phyloP scores from a whole-genome alignment of 768 basidiomycete species.

The Mycena amicta region DNA sequence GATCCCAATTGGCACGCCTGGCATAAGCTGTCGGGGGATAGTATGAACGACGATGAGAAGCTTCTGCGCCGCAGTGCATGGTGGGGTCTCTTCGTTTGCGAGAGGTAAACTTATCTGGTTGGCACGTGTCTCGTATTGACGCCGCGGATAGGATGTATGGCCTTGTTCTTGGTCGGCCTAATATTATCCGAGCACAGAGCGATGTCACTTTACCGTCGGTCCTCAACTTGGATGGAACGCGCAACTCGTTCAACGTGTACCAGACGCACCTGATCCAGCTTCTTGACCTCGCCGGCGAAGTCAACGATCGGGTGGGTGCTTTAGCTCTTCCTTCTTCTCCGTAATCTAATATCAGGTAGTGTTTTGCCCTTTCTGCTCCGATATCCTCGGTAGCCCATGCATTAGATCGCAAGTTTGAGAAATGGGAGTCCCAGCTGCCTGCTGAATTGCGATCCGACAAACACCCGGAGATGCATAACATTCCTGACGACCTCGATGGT shows the following conservation, averaged over 20 bases:
- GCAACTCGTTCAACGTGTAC: conserved; percentile 39
- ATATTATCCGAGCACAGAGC: conserved; percentile 39
- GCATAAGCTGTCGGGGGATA: conserved; percentile 37
- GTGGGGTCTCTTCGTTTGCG: conserved; percentile 46
- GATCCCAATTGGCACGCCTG: conserved; percentile 45
- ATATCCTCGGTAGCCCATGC: conserved; percentile 39
- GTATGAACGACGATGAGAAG: conserved; percentile 38
- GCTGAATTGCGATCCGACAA: conserved; percentile 41
- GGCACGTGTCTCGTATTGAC: too few relatives aligned
- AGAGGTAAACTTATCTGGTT: conserved; percentile 45
- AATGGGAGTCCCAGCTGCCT: conserved; percentile 47
- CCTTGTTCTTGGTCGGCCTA: conserved; percentile 47
- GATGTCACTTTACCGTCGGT: conserved; percentile 40
- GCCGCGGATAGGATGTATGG: conserved; percentile 40
- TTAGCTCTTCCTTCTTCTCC: background rate
- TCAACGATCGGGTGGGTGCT: conserved; percentile 40
- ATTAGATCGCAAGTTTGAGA: conserved; percentile 44
- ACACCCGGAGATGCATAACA: conserved; percentile 26
- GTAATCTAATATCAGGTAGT: conserved; percentile 26
- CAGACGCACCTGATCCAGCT: conserved; percentile 41
- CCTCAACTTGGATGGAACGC: conserved; percentile 33
- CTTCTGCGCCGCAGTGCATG: conserved; percentile 43
- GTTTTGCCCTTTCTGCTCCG: conserved; percentile 38
- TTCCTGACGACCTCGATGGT: conserved; percentile 28
- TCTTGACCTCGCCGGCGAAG: conserved; percentile 41